Evolutionary conservation across 768 basidiomycete species (phyloP), one percentile per base, ranked within the genome.

Genomic region (Pseudohyphozyma bogoriensis): DNA sequence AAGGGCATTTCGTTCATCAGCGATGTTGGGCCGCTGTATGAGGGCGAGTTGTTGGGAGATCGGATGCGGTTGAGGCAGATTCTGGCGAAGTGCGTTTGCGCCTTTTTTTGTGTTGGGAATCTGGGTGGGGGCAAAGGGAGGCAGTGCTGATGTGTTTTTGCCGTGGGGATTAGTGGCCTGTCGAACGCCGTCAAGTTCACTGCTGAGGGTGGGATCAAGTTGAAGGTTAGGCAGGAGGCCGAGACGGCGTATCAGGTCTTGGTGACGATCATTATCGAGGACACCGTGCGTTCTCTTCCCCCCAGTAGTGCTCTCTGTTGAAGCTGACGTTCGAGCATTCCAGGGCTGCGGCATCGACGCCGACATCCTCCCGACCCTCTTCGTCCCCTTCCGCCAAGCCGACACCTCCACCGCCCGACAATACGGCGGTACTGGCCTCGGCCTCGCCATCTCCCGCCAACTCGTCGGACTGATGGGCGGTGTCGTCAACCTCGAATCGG

Each of bases 111-210:
- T n/a, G n/a, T n/a, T n/a, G n/a, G n/a, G n/a, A n/a, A n/a, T n/a
- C n/a, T n/a, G n/a, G n/a, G n/a, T n/a, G n/a, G n/a, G n/a, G n/a
- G n/a, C n/a, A n/a, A n/a, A n/a, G n/a, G n/a, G n/a, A n/a, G n/a
- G n/a, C n/a, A n/a, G n/a, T n/a, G n/a, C n/a, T n/a, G n/a, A n/a
- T n/a, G n/a, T n/a, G 56, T 63, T 36, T 42, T 63, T 3, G 28
- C 35, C n/a, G 67, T 66, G n/a, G n/a, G n/a, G n/a, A n/a, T n/a
- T n/a, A n/a, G n/a, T 52, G 59, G 59, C 4, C 51, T 68, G 2
- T 51, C 60, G 11, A 70, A 70, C 33, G 47, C 59, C 6, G 49
- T 68, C 62, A 70, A 70, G 51, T 68, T 68, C 36, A 68, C 67
- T 0, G 7, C 13, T 2, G 40, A 40, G 15, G 10, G 29, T 32